Evolutionary conservation across 768 basidiomycete genomes (phyloP).

Genomic region (Collybia nuda): DNA sequence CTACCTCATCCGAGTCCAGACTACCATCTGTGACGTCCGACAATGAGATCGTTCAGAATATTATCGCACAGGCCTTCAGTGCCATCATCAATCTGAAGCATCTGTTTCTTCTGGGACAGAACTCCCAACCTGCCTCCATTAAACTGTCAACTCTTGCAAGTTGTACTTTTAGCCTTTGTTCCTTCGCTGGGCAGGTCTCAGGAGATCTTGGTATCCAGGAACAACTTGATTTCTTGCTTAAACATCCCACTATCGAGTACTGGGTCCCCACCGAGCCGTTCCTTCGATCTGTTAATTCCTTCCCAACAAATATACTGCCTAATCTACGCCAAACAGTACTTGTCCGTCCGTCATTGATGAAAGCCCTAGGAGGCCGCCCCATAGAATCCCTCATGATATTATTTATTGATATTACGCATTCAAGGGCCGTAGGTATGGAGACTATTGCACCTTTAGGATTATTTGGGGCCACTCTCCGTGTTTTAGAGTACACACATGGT

Average conservation of each 20-base stretch:
- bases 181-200: background rate
- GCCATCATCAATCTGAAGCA: conserved; percentile 10
- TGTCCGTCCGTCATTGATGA: background rate
- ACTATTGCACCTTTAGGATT: background rate
- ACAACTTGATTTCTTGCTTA: background rate
- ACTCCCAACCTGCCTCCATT: background rate
- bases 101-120: background rate
- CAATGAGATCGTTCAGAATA: background rate
- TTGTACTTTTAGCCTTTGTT: conserved; percentile 3
- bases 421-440: background rate
- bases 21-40: too few relatives aligned
- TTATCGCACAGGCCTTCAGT: conserved; percentile 1
- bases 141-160: conserved; percentile 2
- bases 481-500: too few relatives aligned
- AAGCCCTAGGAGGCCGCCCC: background rate
- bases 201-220: background rate
- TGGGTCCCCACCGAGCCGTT: conserved; percentile 5
- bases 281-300: background rate
- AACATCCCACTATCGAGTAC: conserved; percentile 3
- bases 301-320: background rate
- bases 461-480: too few relatives aligned
- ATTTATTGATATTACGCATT: background rate
- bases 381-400: background rate
- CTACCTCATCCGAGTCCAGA: too few relatives aligned
- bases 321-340: background rate